Percentiles rank a stretch among this genome's conserved stretches.
Conservation (phyloP, 2,329 filamentous ascomycete species). For the Neofusicoccum ribis region DNA sequence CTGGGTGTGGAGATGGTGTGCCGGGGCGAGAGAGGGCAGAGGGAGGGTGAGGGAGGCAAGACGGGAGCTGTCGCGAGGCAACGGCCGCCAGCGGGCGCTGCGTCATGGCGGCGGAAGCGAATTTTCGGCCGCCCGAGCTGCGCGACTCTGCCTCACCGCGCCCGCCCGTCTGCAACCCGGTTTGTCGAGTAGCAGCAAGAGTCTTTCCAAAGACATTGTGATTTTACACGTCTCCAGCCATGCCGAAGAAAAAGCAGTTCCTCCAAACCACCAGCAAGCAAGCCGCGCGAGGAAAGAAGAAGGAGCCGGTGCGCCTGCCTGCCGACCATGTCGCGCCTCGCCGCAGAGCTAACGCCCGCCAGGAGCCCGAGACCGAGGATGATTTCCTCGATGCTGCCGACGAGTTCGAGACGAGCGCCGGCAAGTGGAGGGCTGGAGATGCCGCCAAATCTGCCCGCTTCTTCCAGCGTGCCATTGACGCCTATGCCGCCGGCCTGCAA, state of each 20-base stretch:
- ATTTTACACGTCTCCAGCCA: background rate
- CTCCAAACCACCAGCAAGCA: constrained; percentile 5
- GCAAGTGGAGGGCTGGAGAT: constrained; percentile 74
- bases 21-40: background rate
- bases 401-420: constrained; percentile 68
- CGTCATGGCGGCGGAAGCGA: constrained; percentile 16
- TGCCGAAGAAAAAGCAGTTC: constrained; percentile 19
- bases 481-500: constrained; percentile 64
- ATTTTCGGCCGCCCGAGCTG: background rate
- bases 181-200: background rate
- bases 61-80: background rate
- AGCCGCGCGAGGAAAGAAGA: constrained; percentile 8
- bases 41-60: background rate
- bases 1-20: background rate
- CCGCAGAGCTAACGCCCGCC: constrained; percentile 1
- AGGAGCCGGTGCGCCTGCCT: constrained; percentile 7
- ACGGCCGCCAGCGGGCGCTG: background rate
- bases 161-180: background rate
- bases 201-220: background rate
- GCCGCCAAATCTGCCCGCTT: constrained; percentile 64
- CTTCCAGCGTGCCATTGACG: constrained; percentile 64
- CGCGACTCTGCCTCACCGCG: background rate
- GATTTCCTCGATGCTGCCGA: constrained; percentile 70
- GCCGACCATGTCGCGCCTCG: background rate
- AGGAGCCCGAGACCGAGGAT: constrained; percentile 63